Conservation (phyloP, 148 eudicot species). For the Euryodendron excelsum region DNA sequence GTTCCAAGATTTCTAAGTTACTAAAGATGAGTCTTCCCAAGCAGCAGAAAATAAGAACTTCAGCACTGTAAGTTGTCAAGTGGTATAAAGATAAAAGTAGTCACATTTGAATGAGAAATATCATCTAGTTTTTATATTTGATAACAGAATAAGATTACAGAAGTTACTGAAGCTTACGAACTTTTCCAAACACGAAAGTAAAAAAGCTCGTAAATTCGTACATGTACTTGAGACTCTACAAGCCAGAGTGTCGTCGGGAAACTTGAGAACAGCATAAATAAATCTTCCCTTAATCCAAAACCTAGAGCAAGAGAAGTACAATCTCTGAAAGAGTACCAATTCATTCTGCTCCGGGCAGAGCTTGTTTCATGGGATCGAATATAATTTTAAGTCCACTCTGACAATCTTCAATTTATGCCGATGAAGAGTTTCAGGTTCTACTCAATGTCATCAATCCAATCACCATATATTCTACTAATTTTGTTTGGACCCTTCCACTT, state of each 20-base stretch:
- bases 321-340: too few species aligned
- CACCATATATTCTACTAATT: constrained; percentile 89
- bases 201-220: neutral
- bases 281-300: neutral
- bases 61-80: too few species aligned
- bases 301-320: too few species aligned
- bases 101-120: neutral
- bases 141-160: neutral
- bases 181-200: neutral
- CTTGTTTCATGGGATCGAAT: neutral
- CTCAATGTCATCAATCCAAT: constrained; percentile 85
- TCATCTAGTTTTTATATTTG: neutral
- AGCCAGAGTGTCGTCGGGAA: neutral
- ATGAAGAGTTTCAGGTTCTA: neutral
- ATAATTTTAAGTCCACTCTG: neutral
- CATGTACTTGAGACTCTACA: neutral
- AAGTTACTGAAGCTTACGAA: neutral
- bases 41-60: too few species aligned
- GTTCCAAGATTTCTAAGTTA: too few species aligned
- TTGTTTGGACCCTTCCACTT: constrained; percentile 96
- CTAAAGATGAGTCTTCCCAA: too few species aligned
- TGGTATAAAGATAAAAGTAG: too few species aligned
- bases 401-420: neutral
- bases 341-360: neutral
- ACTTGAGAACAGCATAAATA: too few species aligned